Base-by-base conservation (phyloP, 352 stramenopile genomes). In the Globisporangium sylvaticum region DNA sequence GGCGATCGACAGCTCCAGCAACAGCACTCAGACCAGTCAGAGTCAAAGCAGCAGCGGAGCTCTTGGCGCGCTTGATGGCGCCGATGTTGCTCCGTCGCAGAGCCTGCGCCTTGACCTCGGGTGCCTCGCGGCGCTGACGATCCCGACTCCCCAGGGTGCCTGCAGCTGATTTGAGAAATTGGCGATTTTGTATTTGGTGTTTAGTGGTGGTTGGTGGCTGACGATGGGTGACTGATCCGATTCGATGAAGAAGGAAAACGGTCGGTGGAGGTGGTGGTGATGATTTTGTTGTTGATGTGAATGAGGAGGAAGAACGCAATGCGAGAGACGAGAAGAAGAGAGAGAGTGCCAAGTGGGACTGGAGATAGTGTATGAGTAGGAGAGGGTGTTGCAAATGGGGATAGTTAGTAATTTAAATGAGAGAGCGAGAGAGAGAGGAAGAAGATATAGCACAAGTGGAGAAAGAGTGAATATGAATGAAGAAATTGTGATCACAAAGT, bases 371-470 rank as follows among this genome's bases (percentile, higher is more conserved):
- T 58, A 58, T 32, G 53, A 58, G 27, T 58, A 58, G 27, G 53
- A 37, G 25, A 58, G 25, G 5, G 54, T 24, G 42, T 50, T 50
- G 42, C 42, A 44, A 37, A 25, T 22, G 54, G 52, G 15, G 25
- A 29, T 29, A 58, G 52, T 34, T 31, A 58, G 54, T 60, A 60
- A 60, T 60, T 60, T 60, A 60, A 58, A 58, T n/a, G 54, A 58
- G 14, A 37, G 29, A 18, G 24, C 10, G 27, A 31, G 46, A 15
- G 52, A 58, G 10, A 8, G 25, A 42, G 27, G 5, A 48, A 8
- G 39, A 48, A 48, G 15, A 48, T 15, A 48, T 20, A 48, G 39
- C 39, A n/a, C 39, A 48, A 46, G 15, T 46, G 39, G 39, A 14
- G 15, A 46, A 58, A 58, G 18, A 58, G 25, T 20, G 31, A 24